Percentiles rank a stretch among this genome's conserved stretches.
Conservation (phyloP, 2,329 filamentous ascomycete genomes). For the Pseudopithomyces maydicus region DNA sequence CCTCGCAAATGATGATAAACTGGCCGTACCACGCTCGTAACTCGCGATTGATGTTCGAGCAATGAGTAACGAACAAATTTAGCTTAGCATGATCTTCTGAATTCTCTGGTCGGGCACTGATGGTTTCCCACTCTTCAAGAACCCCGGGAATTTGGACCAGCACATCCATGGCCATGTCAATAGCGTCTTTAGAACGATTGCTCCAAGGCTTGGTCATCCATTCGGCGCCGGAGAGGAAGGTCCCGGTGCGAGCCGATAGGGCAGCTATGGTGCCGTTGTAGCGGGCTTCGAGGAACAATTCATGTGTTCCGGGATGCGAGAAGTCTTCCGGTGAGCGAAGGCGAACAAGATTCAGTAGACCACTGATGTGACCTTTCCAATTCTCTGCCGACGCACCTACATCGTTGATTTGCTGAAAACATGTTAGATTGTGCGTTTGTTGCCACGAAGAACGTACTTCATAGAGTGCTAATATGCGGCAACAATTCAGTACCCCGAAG, state of each 20-base stretch:
- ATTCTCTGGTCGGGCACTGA: neutral
- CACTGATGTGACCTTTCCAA: slow-evolving; percentile 17
- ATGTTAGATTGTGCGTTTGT: neutral
- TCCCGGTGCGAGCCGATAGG: slow-evolving; percentile 10
- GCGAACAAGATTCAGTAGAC: slow-evolving; percentile 10
- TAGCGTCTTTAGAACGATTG: slow-evolving; percentile 2
- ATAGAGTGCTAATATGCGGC: slow-evolving; percentile 16
- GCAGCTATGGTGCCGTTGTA: slow-evolving; percentile 12
- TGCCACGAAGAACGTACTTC: slow-evolving; percentile 15
- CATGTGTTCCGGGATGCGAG: slow-evolving; percentile 1
- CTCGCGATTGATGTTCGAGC: slow-evolving; percentile 9
- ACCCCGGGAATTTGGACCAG: slow-evolving; percentile 7
- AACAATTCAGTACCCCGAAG: slow-evolving; percentile 10
- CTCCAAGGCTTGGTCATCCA: slow-evolving; percentile 19
- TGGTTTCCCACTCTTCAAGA: slow-evolving; percentile 13
- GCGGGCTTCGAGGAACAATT: slow-evolving; percentile 15
- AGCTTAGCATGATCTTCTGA: neutral
- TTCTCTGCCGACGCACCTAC: slow-evolving; percentile 6
- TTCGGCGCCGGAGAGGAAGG: slow-evolving; percentile 9
- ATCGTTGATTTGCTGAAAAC: slow-evolving; percentile 13
- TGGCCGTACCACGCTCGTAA: slow-evolving; percentile 12
- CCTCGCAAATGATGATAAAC: neutral
- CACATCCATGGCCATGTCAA: slow-evolving; percentile 16
- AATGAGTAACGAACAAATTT: neutral
- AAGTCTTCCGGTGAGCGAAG: slow-evolving; percentile 9